phyloP scores from a whole-genome alignment of 805 yeast genomes.

The Candida andamanensis region DNA sequence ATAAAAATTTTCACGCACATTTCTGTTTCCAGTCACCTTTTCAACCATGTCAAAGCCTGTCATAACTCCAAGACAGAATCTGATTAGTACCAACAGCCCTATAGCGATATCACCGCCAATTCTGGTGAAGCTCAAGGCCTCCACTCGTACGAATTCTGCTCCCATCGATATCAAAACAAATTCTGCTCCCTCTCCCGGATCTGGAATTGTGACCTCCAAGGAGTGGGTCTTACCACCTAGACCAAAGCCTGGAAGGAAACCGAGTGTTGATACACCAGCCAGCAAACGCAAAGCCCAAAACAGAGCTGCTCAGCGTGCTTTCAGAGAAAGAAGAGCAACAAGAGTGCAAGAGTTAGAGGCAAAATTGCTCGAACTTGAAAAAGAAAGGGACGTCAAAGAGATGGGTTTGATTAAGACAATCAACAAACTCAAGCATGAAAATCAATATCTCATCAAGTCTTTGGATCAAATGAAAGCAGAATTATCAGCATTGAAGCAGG shows the following conservation, averaged over 20 bases:
- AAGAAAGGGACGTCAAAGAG: conserved; percentile 57
- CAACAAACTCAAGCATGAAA: conserved; percentile 43
- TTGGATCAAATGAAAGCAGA: conserved; percentile 40
- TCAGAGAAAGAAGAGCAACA: conserved; percentile 81
- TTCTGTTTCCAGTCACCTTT: neutral
- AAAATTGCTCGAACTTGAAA: conserved; percentile 60
- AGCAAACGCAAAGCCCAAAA: conserved; percentile 86
- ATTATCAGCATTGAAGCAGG: conserved; percentile 13
- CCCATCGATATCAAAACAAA: too few species aligned
- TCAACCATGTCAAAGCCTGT: conserved; percentile 7
- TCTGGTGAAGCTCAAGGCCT: conserved; percentile 3
- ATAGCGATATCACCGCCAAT: conserved; percentile 8
- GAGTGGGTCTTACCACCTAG: conserved; percentile 58
- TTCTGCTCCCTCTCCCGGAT: conserved; percentile 1
- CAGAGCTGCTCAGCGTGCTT: conserved; percentile 91
- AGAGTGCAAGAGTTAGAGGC: conserved; percentile 74
- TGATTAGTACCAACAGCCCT: neutral
- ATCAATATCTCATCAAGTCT: conserved; percentile 36
- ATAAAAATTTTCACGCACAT: conserved; percentile 1
- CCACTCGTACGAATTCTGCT: neutral
- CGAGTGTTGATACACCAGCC: conserved; percentile 73
- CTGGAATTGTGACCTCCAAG: conserved; percentile 46
- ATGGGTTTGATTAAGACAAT: conserved; percentile 49
- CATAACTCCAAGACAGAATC: conserved; percentile 12
- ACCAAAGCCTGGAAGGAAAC: conserved; percentile 57